Percentiles rank a stretch among this genome's conserved stretches.
These are phyloP conservation scores for Yarrowia sp. DNA, from an alignment of 805 yeast species.

Conservation along the genomic window DNA sequence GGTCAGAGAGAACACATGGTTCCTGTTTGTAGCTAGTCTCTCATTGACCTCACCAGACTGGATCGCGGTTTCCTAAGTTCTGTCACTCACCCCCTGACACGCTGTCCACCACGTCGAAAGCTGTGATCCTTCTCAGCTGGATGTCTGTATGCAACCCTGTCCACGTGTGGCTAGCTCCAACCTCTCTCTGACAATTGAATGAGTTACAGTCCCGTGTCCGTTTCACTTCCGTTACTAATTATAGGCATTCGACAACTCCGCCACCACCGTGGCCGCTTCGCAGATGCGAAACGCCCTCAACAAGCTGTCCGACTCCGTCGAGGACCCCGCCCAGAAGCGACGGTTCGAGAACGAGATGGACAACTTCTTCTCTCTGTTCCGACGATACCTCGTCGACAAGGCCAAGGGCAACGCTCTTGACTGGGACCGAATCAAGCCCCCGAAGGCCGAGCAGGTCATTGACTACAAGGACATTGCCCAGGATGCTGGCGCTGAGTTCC, in stretches of 20 bases:
- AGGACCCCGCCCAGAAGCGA: slow-evolving; percentile 52
- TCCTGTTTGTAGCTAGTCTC: too few species aligned
- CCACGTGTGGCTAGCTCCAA: too few species aligned
- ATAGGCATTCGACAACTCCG: slow-evolving; percentile 86
- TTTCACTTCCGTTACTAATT: background rate
- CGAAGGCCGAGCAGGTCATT: slow-evolving; percentile 86
- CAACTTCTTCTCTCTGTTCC: slow-evolving; percentile 87
- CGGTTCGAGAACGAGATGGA: slow-evolving; percentile 92
- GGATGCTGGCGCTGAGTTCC: slow-evolving; percentile 54
- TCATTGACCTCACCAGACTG: too few species aligned
- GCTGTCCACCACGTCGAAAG: too few species aligned
- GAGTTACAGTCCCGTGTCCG: too few species aligned
- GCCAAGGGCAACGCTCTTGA: slow-evolving; percentile 83
- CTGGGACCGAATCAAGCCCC: slow-evolving; percentile 97
- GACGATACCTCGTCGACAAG: slow-evolving; percentile 89
- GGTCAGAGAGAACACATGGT: too few species aligned
- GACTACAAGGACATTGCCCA: slow-evolving; percentile 65
- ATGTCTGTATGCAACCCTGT: too few species aligned
- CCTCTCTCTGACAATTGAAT: too few species aligned
- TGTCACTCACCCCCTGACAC: too few species aligned
- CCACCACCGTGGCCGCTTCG: slow-evolving; percentile 93
- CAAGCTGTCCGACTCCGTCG: slow-evolving; percentile 82
- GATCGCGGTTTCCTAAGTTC: too few species aligned
- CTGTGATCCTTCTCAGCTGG: too few species aligned
- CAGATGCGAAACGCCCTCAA: slow-evolving; percentile 97